These are phyloP conservation scores for Kuraishia hungarica DNA, from an alignment of 805 yeast species.

Conservation along the genomic window DNA sequence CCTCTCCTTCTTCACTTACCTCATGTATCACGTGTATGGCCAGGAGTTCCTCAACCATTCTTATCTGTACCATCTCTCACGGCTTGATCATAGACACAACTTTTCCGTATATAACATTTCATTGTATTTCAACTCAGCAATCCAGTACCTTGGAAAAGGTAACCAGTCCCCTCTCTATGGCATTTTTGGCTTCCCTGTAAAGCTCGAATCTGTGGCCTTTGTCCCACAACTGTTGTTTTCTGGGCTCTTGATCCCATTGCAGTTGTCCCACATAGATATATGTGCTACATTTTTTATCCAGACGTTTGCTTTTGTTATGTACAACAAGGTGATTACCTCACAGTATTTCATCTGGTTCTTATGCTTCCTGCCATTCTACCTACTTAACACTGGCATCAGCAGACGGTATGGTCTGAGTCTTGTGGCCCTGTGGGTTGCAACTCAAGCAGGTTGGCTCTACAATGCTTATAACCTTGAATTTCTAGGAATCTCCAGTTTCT, in stretches of 20 bases:
- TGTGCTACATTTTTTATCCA: constrained; percentile 60
- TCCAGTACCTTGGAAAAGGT: neutral
- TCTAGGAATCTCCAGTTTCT: constrained; percentile 58
- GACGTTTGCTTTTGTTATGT: constrained; percentile 69
- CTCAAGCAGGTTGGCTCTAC: constrained; percentile 74
- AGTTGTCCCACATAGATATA: constrained; percentile 30
- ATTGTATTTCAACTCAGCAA: constrained; percentile 52
- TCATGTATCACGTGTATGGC: constrained; percentile 70
- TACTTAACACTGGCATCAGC: constrained; percentile 35
- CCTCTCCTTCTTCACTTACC: constrained; percentile 35
- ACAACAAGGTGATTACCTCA: constrained; percentile 81
- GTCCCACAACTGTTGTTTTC: constrained; percentile 71
- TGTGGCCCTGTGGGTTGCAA: constrained; percentile 50
- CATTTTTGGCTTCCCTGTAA: constrained; percentile 4
- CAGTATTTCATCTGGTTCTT: constrained; percentile 96
- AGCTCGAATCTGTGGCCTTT: constrained; percentile 50
- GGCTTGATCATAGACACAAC: constrained; percentile 93
- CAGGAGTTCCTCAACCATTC: constrained; percentile 68
- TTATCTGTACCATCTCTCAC: constrained; percentile 70
- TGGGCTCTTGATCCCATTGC: constrained; percentile 48
- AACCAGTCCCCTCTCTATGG: neutral
- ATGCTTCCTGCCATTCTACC: constrained; percentile 69
- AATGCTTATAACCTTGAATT: constrained; percentile 80
- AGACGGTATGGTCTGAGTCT: constrained; percentile 31
- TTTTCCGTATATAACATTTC: constrained; percentile 80